These are phyloP conservation scores for Murraya koenigii DNA, from an alignment of 345 rosid species.

Conservation along the genomic window DNA sequence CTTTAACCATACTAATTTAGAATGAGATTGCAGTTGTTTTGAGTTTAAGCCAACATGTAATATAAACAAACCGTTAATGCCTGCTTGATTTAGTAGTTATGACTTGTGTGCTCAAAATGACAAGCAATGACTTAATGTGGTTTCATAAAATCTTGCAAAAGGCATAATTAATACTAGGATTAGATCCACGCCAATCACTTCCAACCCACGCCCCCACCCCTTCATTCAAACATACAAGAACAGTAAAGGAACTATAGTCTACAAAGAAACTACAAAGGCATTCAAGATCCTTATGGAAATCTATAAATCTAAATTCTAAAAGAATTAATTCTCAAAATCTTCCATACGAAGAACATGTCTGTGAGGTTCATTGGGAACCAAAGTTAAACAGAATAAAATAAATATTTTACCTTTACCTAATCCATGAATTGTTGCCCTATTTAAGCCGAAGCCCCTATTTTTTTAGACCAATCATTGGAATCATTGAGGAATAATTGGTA, in stretches of 20 bases:
- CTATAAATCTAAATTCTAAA: conserved; percentile 10
- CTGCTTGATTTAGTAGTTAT: not conserved
- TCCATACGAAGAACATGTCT: conserved; percentile 29
- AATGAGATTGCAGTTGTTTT: conserved; percentile 12
- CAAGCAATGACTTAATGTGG: conserved; percentile 35
- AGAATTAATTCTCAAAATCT: conserved; percentile 5
- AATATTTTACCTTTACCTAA: conserved; percentile 37
- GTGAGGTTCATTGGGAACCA: conserved; percentile 37
- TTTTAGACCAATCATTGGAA: conserved; percentile 44
- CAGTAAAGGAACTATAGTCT: not conserved
- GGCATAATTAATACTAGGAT: conserved; percentile 30
- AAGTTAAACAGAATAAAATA: conserved; percentile 11
- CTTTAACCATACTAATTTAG: conserved; percentile 15
- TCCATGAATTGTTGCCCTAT: conserved; percentile 19
- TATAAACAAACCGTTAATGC: conserved; percentile 4
- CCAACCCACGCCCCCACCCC: no score
- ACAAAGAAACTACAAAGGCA: conserved; percentile 9
- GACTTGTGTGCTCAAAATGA: conserved; percentile 26
- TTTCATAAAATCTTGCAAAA: conserved; percentile 7
- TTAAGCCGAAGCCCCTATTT: conserved; percentile 13
- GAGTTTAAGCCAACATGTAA: conserved; percentile 3
- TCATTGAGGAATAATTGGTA: conserved; percentile 33
- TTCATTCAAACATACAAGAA: conserved; percentile 10
- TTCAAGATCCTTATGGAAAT: conserved; percentile 26
- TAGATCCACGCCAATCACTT: conserved; percentile 42